phyloP scores from a whole-genome alignment of 176 grass and related monocot species.

The Rhynchospora tenuis region DNA sequence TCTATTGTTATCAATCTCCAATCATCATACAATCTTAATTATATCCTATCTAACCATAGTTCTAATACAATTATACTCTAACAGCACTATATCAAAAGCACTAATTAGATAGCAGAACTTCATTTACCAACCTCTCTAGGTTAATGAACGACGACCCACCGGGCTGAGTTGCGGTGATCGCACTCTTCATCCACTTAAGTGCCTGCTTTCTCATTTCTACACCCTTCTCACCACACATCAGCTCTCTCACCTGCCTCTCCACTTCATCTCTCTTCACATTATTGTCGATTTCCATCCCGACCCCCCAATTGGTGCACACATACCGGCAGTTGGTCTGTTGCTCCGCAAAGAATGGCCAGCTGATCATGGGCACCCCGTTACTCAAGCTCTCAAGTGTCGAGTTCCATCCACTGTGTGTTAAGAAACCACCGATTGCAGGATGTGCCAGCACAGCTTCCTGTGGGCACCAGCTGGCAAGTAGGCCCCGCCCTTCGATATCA shows the following conservation, averaged over 20 bases:
- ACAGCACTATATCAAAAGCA: neutral
- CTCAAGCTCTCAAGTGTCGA: constrained; percentile 57
- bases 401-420: constrained; percentile 80
- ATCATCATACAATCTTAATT: neutral
- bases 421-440: constrained; percentile 40
- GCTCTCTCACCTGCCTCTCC: constrained; percentile 36
- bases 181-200: constrained; percentile 38
- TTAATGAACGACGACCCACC: constrained; percentile 27
- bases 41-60: too few relatives aligned
- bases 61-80: too few relatives aligned
- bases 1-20: too few relatives aligned
- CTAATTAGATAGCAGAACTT: constrained; percentile 13
- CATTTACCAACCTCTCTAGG: constrained; percentile 13
- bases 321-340: constrained; percentile 55
- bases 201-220: constrained; percentile 35
- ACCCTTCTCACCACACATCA: constrained; percentile 43
- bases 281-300: constrained; percentile 41
- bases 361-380: constrained; percentile 49
- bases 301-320: constrained; percentile 38
- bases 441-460: constrained; percentile 47
- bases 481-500: constrained; percentile 24
- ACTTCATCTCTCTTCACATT: constrained; percentile 48
- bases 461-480: constrained; percentile 54
- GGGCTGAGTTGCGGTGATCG: constrained; percentile 12
- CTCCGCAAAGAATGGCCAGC: constrained; percentile 71